phyloP scores from a whole-genome alignment of 169 alveolate genomes.

The Plasmodium adleri region DNA sequence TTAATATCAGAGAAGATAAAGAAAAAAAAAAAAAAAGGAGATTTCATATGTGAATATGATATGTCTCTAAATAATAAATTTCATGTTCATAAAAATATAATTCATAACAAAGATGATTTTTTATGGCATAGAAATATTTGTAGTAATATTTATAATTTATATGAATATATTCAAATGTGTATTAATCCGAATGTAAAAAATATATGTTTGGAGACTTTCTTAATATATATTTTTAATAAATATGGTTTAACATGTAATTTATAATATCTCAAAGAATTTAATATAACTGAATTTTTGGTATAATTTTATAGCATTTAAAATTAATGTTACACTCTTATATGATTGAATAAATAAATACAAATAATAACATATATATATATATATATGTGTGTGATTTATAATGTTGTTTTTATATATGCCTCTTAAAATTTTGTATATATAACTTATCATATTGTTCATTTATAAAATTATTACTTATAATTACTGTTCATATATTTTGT shows the following conservation, averaged over 20 bases:
- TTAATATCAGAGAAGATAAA: neutral
- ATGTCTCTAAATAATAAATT: neutral
- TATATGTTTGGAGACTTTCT: constrained; percentile 71
- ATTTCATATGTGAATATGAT: neutral
- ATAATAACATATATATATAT: no score
- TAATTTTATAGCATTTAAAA: constrained; percentile 27
- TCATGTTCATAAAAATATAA: constrained; percentile 11
- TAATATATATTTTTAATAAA: constrained; percentile 65
- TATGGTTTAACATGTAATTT: constrained; percentile 54
- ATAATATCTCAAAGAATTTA: neutral
- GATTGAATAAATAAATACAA: no score
- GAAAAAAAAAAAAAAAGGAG: constrained; percentile 2
- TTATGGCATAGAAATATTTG: constrained; percentile 74
- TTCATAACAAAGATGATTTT: constrained; percentile 43
- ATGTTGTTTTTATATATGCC: constrained; percentile 1
- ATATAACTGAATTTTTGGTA: neutral
- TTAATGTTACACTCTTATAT: constrained; percentile 17
- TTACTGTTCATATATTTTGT: no score
- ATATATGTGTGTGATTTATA: neutral
- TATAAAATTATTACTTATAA: no score
- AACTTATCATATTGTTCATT: no score
- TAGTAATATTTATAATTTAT: constrained; percentile 59
- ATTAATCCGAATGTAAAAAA: constrained; percentile 65
- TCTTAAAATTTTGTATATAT: neutral
- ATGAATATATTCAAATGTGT: constrained; percentile 74